Percentiles rank a stretch among this genome's conserved stretches.
phyloP scores from a whole-genome alignment of 768 basidiomycete genomes.

The Hydnum rufescens region DNA sequence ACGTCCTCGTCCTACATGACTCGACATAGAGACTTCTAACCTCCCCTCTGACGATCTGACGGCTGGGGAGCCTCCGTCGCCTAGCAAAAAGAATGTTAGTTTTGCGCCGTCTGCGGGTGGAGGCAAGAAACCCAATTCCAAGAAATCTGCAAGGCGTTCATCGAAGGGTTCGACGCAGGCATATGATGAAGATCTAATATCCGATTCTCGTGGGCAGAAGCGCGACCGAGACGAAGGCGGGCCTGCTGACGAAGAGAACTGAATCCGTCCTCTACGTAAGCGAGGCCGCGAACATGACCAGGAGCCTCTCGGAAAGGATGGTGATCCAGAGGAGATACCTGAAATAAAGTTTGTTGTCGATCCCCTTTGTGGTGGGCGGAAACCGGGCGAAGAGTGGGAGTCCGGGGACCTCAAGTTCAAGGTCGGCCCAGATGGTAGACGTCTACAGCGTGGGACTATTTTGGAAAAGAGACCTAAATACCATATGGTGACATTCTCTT shows the following conservation, averaged over 20 bases:
- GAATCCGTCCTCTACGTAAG: not conserved
- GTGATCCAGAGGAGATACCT: not conserved
- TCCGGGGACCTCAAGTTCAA: conserved; percentile 2
- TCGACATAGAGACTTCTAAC: too few species aligned
- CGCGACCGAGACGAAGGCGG: not conserved
- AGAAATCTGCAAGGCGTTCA: too few species aligned
- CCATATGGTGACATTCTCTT: not conserved
- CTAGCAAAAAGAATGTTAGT: too few species aligned
- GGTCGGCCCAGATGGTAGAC: not conserved
- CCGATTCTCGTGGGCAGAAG: not conserved
- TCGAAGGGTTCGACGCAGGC: too few species aligned
- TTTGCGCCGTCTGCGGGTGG: too few species aligned
- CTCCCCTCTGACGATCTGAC: too few species aligned
- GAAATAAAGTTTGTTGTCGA: not conserved
- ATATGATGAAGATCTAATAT: too few species aligned
- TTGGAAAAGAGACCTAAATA: not conserved
- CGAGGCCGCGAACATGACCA: not conserved
- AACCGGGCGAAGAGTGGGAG: not conserved
- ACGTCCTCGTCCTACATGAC: too few species aligned
- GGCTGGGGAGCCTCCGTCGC: not conserved
- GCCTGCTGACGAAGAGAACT: too few species aligned
- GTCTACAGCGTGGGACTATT: not conserved
- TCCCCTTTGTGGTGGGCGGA: not conserved
- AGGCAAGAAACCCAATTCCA: too few species aligned
- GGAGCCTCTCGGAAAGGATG: not conserved